Evolutionary conservation across 495 filamentous ascomycete genomes (phyloP), one percentile per base, ranked within the genome.

Genomic region (Penicillium bovifimosum): DNA sequence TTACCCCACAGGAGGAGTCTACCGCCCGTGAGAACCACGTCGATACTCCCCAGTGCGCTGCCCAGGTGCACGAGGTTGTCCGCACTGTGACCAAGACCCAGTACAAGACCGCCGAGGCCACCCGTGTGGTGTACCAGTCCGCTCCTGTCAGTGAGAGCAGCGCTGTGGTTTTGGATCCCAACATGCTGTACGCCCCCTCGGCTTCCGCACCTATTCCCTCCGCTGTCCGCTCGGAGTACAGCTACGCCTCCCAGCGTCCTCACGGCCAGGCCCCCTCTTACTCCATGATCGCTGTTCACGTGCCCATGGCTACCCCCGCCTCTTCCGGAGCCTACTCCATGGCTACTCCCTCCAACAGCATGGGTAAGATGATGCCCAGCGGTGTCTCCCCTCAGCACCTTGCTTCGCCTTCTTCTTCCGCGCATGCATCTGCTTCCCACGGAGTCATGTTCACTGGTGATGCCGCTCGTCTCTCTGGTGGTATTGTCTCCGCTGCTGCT

Each of bases 251-350:
- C n/a, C 47, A 60, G 51, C 38, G 27, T 27, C 51, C 56, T 11
- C 17, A 39, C 11, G 56, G 55, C 56, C 42, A 50, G 9, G 29
- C 28, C 10, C 47, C 43, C 7, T 28, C 16, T 20, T 70, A 61
- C 54, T 56, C 59, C 38, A 52, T 54, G 64, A 65, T 73, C 47
- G 61, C 68, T 3, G 65, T 73, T 5, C 54, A 62, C n/a, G 64
- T 73, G 0, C 67, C 70, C n/a, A 41, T 45, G 36, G 53, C 55
- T 2, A 56, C 52, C 18, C 55, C 59, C 9, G 38, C 38, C 29
- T 52, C 61, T 0, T 58, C 53, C 24, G 44, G 40, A 41, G 29
- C 31, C 6, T 35, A 28, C 27, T 28, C 53, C 17, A 50, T 53
- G 49, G 51, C 50, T 7, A 60, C 56, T 0, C 52, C 59, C 2